These are phyloP conservation scores for Schoenoplectus tabernaemontani DNA, from an alignment of 202 grass and related monocot species.

Conservation along the genomic window DNA sequence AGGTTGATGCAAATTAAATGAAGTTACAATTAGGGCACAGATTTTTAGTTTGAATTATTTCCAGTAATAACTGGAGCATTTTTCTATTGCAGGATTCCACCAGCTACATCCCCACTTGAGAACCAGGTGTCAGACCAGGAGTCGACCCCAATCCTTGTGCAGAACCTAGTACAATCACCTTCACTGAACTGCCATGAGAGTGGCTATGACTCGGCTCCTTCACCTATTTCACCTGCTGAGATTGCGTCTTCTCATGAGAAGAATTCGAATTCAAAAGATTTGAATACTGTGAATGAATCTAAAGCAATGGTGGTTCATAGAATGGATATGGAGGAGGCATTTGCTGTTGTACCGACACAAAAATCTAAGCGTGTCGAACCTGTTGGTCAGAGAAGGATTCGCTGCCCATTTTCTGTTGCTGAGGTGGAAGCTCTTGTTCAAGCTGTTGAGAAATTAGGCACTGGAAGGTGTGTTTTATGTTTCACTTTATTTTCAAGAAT, in stretches of 20 bases:
- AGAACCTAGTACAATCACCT: constrained; percentile 15
- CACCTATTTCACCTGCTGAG: constrained; percentile 22
- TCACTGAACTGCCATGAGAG: constrained; percentile 56
- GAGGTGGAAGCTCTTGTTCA: constrained; percentile 96
- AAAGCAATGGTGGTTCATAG: constrained; percentile 23
- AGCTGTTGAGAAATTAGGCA: constrained; percentile 97
- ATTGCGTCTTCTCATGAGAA: constrained; percentile 54
- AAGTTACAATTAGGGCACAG: background rate
- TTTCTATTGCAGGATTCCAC: constrained; percentile 15
- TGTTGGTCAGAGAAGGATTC: constrained; percentile 72
- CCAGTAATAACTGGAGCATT: background rate
- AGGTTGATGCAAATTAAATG: constrained; percentile 41
- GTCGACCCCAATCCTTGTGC: background rate
- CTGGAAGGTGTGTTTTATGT: constrained; percentile 70
- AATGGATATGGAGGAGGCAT: constrained; percentile 40
- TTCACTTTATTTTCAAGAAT: constrained; percentile 17
- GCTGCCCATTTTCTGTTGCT: constrained; percentile 81
- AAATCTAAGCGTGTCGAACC: constrained; percentile 70
- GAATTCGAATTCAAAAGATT: constrained; percentile 38
- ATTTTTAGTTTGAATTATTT: background rate
- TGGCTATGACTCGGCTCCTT: constrained; percentile 60
- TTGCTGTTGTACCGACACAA: constrained; percentile 33
- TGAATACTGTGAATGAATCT: constrained; percentile 28
- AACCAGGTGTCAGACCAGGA: constrained; percentile 20
- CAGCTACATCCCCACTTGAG: background rate